Conservation (phyloP, 495 filamentous ascomycete genomes). For the Penicillium samsonianum region DNA sequence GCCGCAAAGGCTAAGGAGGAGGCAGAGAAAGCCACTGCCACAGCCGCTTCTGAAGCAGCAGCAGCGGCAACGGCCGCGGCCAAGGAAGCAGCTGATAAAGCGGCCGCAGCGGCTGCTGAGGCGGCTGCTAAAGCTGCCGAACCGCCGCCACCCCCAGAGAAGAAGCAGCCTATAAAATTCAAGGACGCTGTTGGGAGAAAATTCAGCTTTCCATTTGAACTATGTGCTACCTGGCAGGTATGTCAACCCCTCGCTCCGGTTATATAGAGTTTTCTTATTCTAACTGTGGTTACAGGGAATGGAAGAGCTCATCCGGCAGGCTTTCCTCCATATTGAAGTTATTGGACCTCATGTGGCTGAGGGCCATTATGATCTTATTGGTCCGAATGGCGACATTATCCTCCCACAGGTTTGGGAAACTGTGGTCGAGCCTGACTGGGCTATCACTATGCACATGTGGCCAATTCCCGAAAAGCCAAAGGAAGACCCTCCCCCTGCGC, state of each 20-base stretch:
- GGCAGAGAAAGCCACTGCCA: conserved; percentile 29
- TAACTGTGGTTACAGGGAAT: conserved; percentile 60
- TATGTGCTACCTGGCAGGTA: conserved; percentile 82
- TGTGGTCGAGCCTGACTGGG: conserved; percentile 83
- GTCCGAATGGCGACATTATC: conserved; percentile 84
- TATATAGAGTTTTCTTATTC: neutral
- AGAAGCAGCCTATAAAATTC: conserved; percentile 73
- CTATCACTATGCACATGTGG: conserved; percentile 97
- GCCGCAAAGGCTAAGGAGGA: conserved; percentile 33
- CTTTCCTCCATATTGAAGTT: conserved; percentile 80
- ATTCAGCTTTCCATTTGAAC: conserved; percentile 80
- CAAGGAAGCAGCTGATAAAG: conserved; percentile 17
- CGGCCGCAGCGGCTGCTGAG: conserved; percentile 17
- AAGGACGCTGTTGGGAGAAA: conserved; percentile 85
- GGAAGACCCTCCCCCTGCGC: conserved; percentile 37
- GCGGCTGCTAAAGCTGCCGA: conserved; percentile 22
- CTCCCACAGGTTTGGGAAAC: conserved; percentile 86
- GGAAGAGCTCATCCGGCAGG: conserved; percentile 84
- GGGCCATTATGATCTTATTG: conserved; percentile 82
- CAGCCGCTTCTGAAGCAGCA: conserved; percentile 9
- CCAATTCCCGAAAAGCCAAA: conserved; percentile 70
- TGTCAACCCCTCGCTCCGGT: conserved; percentile 26
- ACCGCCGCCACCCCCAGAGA: conserved; percentile 43
- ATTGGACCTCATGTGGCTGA: conserved; percentile 81
- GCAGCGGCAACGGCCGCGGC: conserved; percentile 17